phyloP scores from a whole-genome alignment of 371 early-diverging fungal species.

The Syncephalastrum racemosum region DNA sequence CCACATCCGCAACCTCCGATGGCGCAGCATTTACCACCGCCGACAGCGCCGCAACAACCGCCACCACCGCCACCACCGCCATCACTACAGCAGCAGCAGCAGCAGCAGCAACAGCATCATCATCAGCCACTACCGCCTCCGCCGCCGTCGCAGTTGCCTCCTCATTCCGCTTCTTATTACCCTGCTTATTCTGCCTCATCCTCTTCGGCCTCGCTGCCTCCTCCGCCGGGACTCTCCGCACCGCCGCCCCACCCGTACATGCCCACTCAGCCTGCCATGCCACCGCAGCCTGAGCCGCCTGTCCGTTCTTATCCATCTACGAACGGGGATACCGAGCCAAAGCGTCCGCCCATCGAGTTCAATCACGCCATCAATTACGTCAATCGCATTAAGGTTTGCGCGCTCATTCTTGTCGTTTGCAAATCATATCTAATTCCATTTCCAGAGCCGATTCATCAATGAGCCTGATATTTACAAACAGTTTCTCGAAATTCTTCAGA shows the following conservation, averaged over 20 bases:
- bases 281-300: conserved; percentile 9
- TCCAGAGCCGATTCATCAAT: conserved; percentile 77
- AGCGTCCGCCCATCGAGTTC: conserved; percentile 79
- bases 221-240: conserved; percentile 6
- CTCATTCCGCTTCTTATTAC: neutral
- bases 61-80: conserved; percentile 8
- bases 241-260: conserved; percentile 7
- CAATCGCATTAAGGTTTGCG: conserved; percentile 88
- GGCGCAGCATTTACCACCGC: conserved; percentile 9
- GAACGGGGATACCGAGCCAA: conserved; percentile 4
- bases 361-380: conserved; percentile 95
- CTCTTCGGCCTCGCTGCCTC: conserved; percentile 5
- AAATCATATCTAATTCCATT: neutral
- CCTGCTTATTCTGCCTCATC: neutral
- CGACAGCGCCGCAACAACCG: conserved; percentile 13
- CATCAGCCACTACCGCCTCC: conserved; percentile 7
- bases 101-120: conserved; percentile 5
- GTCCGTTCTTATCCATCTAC: conserved; percentile 1
- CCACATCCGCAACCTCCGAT: neutral
- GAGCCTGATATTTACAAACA: conserved; percentile 92
- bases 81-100: conserved; percentile 4
- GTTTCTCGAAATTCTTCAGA: conserved; percentile 90
- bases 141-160: conserved; percentile 8
- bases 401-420: neutral
- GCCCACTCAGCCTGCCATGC: neutral